A percentile compares a stretch with the other conserved stretches of the same genome.
These are phyloP conservation scores for Suhomyces coccinellae DNA, from an alignment of 1,139 yeast species.

Conservation along the genomic window DNA sequence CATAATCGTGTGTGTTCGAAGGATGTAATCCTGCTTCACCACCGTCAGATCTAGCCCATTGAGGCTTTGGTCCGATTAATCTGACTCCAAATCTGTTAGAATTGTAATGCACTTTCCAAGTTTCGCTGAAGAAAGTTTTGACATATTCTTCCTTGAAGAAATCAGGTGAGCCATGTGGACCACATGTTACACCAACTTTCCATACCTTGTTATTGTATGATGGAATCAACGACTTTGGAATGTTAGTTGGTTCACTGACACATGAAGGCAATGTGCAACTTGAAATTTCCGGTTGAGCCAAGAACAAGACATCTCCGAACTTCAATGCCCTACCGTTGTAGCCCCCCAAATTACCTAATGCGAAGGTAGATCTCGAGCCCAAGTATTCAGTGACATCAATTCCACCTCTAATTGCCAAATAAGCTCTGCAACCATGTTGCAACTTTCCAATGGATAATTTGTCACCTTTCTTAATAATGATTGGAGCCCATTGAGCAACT, in stretches of 20 bases:
- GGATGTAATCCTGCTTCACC: constrained; percentile 99
- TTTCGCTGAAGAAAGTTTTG: constrained; percentile 66
- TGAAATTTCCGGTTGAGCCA: constrained; percentile 73
- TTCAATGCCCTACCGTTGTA: constrained; percentile 88
- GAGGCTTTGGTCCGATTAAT: constrained; percentile 91
- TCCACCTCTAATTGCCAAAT: constrained; percentile 89
- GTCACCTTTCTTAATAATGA: constrained; percentile 70
- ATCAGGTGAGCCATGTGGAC: constrained; percentile 98
- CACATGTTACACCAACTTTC: constrained; percentile 91
- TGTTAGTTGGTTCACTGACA: constrained; percentile 55
- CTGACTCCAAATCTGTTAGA: constrained; percentile 96
- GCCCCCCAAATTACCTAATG: constrained; percentile 93
- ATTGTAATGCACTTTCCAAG: constrained; percentile 96
- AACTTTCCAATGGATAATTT: constrained; percentile 79
- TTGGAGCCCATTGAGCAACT: constrained; percentile 66
- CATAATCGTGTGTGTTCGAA: constrained; percentile 96
- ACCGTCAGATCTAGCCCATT: constrained; percentile 96
- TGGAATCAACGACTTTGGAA: constrained; percentile 64
- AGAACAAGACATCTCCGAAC: constrained; percentile 85
- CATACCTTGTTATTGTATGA: constrained; percentile 57
- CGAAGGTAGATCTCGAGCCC: constrained; percentile 96
- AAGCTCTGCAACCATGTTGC: constrained; percentile 80
- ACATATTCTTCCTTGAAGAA: constrained; percentile 80
- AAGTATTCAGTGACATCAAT: constrained; percentile 90
- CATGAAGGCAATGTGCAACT: constrained; percentile 75